Conservation (phyloP, 495 filamentous ascomycete species). For the Lophium mytilinum region DNA sequence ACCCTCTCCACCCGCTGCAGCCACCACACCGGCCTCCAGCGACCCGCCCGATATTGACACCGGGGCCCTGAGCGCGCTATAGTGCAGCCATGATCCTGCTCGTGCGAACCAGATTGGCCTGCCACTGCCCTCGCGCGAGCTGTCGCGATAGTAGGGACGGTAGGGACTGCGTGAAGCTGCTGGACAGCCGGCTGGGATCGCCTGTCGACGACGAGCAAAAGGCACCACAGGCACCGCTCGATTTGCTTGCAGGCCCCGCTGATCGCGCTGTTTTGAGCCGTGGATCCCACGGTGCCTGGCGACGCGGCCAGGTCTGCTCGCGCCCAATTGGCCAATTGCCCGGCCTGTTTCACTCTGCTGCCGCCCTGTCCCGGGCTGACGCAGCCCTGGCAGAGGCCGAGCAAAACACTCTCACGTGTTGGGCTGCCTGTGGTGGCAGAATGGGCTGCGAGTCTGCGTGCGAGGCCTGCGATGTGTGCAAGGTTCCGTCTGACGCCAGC, state of each 20-base stretch:
- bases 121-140: background rate
- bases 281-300: background rate
- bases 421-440: no score
- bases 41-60: background rate
- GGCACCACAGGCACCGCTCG: background rate
- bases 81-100: background rate
- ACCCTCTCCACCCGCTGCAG: background rate
- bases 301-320: background rate
- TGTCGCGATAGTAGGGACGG: background rate
- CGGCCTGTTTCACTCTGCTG: background rate
- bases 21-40: background rate
- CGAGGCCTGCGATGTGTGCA: no score
- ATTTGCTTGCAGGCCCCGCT: background rate
- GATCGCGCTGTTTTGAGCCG: background rate
- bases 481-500: no score
- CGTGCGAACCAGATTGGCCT: background rate
- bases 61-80: background rate
- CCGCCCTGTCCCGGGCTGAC: no score
- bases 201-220: background rate
- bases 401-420: no score
- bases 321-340: background rate
- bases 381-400: no score
- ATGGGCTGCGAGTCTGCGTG: no score
- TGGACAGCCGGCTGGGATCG: background rate
- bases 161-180: background rate